Percentiles rank a stretch among this genome's conserved stretches.
These are phyloP conservation scores for Cucurbita argyrosperma DNA, from an alignment of 306 rosid genomes.

Conservation along the genomic window DNA sequence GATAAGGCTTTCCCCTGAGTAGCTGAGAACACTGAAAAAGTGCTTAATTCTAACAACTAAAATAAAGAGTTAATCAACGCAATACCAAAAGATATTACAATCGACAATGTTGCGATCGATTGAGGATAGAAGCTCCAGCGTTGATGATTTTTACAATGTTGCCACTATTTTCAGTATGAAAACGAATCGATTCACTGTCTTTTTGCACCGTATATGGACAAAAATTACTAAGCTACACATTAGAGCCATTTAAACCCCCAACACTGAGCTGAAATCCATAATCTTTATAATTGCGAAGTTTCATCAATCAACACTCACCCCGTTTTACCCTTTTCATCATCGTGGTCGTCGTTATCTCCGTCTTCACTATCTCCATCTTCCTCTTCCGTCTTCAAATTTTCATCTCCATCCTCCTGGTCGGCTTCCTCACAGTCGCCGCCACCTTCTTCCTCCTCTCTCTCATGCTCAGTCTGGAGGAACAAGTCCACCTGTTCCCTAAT, in stretches of 20 bases:
- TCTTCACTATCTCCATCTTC: conserved; percentile 15
- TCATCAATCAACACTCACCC: conserved; percentile 29
- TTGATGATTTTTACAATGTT: neutral
- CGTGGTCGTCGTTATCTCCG: conserved; percentile 16
- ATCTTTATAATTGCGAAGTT: neutral
- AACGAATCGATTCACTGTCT: neutral
- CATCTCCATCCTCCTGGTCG: conserved; percentile 12
- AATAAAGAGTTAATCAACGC: neutral
- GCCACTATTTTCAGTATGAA: conserved; percentile 1
- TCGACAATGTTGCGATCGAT: neutral
- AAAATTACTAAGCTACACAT: neutral
- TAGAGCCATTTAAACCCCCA: neutral
- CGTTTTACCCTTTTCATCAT: conserved; percentile 24
- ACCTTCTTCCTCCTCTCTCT: conserved; percentile 4
- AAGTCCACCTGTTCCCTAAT: conserved; percentile 62
- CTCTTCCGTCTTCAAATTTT: conserved; percentile 3
- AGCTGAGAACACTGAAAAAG: neutral
- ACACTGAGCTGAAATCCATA: neutral
- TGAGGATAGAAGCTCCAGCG: neutral
- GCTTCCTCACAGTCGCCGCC: neutral
- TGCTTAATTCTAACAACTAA: neutral
- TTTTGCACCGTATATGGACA: neutral
- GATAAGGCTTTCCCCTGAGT: neutral
- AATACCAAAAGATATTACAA: neutral
- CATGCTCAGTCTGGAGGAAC: conserved; percentile 40